Base-by-base conservation (phyloP, 805 yeast species). In the Kodamaea hsintzibuensis region DNA sequence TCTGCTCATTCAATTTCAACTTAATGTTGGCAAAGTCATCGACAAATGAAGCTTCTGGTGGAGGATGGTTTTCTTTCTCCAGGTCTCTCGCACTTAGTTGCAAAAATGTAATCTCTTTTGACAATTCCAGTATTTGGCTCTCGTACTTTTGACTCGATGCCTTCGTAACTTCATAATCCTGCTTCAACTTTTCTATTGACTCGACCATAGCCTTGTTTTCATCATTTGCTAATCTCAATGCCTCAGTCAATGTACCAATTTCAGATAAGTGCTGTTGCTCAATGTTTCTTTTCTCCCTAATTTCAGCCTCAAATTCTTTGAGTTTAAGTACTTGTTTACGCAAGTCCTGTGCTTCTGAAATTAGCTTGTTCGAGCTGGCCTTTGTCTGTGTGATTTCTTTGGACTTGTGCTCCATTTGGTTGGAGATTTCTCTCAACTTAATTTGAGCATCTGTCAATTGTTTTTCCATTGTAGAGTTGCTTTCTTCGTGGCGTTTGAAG, bases 1-100 rank as follows among this genome's bases (percentile, higher is more conserved):
- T 68, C 17, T 73, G 76, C 54, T 84, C 88, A 55, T 82, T 80
- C 18, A 84, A 64, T 55, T 81, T 80, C 7, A 82, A 65, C 51
- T 78, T 81, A 58, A 84, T 68, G 30, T 69, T 69, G 10, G 80
- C 77, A 60, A 73, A 81, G 47, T 82, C 85, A 50, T 68, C 71
- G 55, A 71, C 64, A 42, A 73, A 62, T n/a, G 61, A 56, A 2
- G 69, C 66, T 46, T 71, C 70, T 2, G 73, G 76, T 1, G 76
- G 73, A 1, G 76, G 73, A n/a, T 65, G 55, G 50, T 75, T 74
- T 54, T 75, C 78, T 55, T 71, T 73, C 37, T 72, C 71, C n/a
- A 17, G 52, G 14, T 42, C 48, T 8, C 27, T 35, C 2, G 42
- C 25, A 13, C 43, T 68, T 65, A 25, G 16, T 35, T 43, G 33